phyloP scores from a whole-genome alignment of 2,329 filamentous ascomycete species.

The Acephala macrosclerotiorum region DNA sequence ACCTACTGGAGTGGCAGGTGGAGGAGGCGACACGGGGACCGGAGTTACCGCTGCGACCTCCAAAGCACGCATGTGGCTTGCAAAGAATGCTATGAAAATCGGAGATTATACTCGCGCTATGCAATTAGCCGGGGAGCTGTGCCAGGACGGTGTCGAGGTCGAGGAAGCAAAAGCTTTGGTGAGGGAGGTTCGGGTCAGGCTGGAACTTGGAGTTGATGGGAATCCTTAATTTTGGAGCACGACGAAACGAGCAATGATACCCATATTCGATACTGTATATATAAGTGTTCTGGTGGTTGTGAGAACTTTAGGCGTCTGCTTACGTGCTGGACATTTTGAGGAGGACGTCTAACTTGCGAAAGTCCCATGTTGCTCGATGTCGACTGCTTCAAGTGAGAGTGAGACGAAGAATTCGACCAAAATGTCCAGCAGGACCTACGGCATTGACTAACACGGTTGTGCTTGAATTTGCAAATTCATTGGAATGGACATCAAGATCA shows the following conservation, averaged over 20 bases:
- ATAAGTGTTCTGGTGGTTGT: not conserved
- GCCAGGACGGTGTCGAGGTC: conserved; percentile 94
- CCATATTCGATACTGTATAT: not conserved
- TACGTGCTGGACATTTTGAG: not conserved
- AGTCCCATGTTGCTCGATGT: too few relatives aligned
- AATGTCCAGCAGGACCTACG: not conserved
- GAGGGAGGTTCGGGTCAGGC: conserved; percentile 80
- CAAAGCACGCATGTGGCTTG: conserved; percentile 93
- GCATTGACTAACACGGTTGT: not conserved
- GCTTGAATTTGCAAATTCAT: not conserved
- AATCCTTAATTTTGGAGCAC: conserved; percentile 2
- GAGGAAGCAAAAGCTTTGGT: conserved; percentile 96
- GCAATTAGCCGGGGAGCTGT: conserved; percentile 86
- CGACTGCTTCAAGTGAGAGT: not conserved
- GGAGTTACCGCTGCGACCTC: conserved; percentile 92
- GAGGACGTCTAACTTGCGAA: too few relatives aligned
- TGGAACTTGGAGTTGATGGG: conserved; percentile 47
- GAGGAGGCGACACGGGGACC: conserved; percentile 60
- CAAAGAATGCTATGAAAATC: conserved; percentile 77
- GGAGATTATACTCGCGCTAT: conserved; percentile 80
- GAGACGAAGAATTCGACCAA: not conserved
- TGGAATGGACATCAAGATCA: not conserved
- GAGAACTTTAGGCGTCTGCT: not conserved
- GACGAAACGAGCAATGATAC: conserved; percentile 1
- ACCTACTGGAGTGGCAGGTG: conserved; percentile 41